These are phyloP conservation scores for Debaryomycetaceae sp. DNA, from an alignment of 1,139 yeast genomes.

Conservation along the genomic window DNA sequence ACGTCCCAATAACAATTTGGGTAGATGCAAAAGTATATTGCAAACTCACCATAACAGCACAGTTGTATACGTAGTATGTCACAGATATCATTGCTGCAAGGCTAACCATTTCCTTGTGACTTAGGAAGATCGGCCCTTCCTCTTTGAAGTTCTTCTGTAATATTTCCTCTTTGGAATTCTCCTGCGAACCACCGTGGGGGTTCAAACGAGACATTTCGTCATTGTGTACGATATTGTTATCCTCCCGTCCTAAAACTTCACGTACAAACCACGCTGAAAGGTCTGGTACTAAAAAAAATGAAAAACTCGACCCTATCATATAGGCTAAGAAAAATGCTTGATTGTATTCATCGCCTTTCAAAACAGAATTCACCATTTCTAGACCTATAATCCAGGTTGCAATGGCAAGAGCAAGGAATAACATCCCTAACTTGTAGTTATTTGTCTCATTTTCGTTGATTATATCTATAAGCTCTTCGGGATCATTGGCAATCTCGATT, in stretches of 20 bases:
- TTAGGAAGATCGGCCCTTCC: conserved; percentile 15
- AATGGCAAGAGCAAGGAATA: conserved; percentile 39
- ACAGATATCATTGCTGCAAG: conserved; percentile 40
- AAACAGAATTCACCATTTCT: conserved; percentile 46
- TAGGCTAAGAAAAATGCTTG: conserved; percentile 49
- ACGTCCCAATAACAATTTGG: conserved; percentile 49
- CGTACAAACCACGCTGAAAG: conserved; percentile 4
- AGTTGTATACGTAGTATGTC: conserved; percentile 42
- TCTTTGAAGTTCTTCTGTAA: neutral
- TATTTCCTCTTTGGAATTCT: neutral
- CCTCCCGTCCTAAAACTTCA: neutral
- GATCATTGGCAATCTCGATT: conserved; percentile 15
- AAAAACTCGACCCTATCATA: conserved; percentile 45
- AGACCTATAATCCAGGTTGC: conserved; percentile 48
- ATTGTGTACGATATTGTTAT: neutral
- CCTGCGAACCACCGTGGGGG: neutral
- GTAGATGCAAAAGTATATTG: conserved; percentile 53
- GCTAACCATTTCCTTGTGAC: conserved; percentile 25
- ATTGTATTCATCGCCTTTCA: conserved; percentile 45
- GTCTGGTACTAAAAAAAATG: conserved; percentile 44
- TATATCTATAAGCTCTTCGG: conserved; percentile 39
- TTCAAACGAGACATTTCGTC: neutral
- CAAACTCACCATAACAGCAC: conserved; percentile 38
- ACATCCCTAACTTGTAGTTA: conserved; percentile 42
- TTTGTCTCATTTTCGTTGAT: conserved; percentile 44